phyloP scores from a whole-genome alignment of 345 rosid species.

The Psidium guajava region DNA sequence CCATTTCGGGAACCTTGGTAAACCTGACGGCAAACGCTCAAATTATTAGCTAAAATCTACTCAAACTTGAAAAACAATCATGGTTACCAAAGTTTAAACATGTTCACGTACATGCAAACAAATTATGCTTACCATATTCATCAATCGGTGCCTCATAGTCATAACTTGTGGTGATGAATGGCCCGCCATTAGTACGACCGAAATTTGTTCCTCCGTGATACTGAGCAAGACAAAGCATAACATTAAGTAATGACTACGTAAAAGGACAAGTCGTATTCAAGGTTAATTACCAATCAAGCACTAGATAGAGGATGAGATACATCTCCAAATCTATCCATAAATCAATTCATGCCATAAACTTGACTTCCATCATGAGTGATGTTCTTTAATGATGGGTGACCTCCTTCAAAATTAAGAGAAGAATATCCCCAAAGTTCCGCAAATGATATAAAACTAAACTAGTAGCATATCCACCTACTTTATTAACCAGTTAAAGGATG shows the following conservation, averaged over 20 bases:
- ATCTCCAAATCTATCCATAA: neutral
- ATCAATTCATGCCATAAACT: neutral
- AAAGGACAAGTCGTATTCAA: neutral
- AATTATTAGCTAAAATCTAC: neutral
- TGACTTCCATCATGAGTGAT: neutral
- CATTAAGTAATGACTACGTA: neutral
- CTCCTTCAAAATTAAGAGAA: neutral
- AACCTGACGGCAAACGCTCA: slow-evolving; percentile 28
- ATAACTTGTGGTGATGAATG: slow-evolving; percentile 92
- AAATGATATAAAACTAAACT: neutral
- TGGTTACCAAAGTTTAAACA: neutral
- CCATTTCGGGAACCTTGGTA: slow-evolving; percentile 91
- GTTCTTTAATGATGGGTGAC: neutral
- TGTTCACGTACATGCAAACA: neutral
- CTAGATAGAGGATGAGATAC: neutral
- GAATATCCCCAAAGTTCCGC: neutral
- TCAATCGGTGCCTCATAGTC: slow-evolving; percentile 98
- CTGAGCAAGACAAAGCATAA: slow-evolving; percentile 20
- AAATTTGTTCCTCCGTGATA: slow-evolving; percentile 98
- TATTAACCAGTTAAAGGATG: neutral
- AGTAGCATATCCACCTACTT: neutral
- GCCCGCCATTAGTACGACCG: slow-evolving; percentile 93
- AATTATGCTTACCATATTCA: slow-evolving; percentile 66
- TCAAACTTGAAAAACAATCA: neutral
- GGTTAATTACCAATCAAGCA: neutral